A percentile compares a stretch with the other conserved stretches of the same genome.
These are phyloP conservation scores for Nicotiana paniculata DNA, from an alignment of 257 asterid species.

Conservation along the genomic window DNA sequence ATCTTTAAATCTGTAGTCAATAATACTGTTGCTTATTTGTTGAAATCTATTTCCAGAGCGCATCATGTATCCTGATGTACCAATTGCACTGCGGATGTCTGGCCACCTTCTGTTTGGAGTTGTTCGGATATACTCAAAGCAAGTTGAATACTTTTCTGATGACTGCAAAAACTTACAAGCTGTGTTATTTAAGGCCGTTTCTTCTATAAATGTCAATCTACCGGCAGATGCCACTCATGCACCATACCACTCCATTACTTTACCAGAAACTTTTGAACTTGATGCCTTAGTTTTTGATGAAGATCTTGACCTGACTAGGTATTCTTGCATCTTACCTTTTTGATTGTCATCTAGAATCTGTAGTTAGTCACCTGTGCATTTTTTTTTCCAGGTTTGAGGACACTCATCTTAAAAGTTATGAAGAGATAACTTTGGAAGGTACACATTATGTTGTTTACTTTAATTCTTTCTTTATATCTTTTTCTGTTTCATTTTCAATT, in stretches of 20 bases:
- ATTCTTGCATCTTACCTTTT: not conserved
- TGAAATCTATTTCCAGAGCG: constrained; percentile 41
- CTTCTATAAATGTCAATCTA: constrained; percentile 44
- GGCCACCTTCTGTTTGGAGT: constrained; percentile 95
- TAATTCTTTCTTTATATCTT: not conserved
- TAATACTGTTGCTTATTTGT: not conserved
- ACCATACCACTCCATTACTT: constrained; percentile 47
- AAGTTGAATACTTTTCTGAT: constrained; percentile 71
- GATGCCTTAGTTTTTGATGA: constrained; percentile 57
- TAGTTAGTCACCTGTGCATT: not conserved
- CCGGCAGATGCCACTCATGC: constrained; percentile 70
- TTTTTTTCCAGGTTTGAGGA: constrained; percentile 50
- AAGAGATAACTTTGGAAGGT: constrained; percentile 79
- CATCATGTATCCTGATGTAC: constrained; percentile 72
- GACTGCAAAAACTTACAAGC: constrained; percentile 47
- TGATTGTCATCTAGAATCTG: not conserved
- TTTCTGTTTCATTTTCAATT: not conserved
- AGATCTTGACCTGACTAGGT: constrained; percentile 34
- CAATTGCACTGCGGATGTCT: constrained; percentile 87
- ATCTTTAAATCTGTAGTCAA: not conserved
- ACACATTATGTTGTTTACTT: not conserved
- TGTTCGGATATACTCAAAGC: constrained; percentile 81
- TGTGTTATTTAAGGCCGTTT: constrained; percentile 39
- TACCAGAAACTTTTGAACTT: constrained; percentile 64
- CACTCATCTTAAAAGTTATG: constrained; percentile 47